Evolutionary conservation across 176 grass and related monocot species (phyloP), one percentile per base, ranked within the genome.

Genomic region (Eragrostis nindensis): DNA sequence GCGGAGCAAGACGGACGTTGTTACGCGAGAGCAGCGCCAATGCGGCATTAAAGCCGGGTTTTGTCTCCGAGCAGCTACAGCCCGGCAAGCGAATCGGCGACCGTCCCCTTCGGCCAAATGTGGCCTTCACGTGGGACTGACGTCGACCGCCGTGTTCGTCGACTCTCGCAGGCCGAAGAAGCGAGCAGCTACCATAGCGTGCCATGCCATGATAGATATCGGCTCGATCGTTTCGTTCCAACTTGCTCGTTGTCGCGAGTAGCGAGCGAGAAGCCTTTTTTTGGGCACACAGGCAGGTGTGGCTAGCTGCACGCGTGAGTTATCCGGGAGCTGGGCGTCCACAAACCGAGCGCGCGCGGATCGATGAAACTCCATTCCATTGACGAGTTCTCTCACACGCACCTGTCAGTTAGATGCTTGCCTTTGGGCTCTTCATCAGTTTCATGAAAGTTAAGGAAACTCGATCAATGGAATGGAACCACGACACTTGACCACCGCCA

Each of bases 71-170:
- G 65, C 82, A 83, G n/a, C n/a, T n/a, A n/a, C n/a, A n/a, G n/a
- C n/a, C n/a, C n/a, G n/a, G n/a, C n/a, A n/a, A 16, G 16, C 78
- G 72, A 15, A 66, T 74, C 68, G 75, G 67, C 75, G 10, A 54
- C 50, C 71, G 30, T 11, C 56, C 32, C 74, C 36, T 3, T 2
- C 57, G 69, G 52, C 80, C 19, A 63, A 68, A 54, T 26, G 83
- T 75, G 87, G 54, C 2, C 25, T 89, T 89, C 87, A 89, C 87
- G 87, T 89, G 76, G 87, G 68, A 45, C 16, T 45, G 87, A 88
- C 81, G 87, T 12, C 70, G n/a, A n/a, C n/a, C n/a, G n/a, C n/a
- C n/a, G n/a, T n/a, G n/a, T n/a, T n/a, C n/a, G n/a, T n/a, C n/a
- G 70, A 84, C 70, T 1, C 24, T 38, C 49, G 10, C 8, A 47